These are phyloP conservation scores for Scleroderma citrinum DNA, from an alignment of 768 basidiomycete genomes.

Conservation along the genomic window DNA sequence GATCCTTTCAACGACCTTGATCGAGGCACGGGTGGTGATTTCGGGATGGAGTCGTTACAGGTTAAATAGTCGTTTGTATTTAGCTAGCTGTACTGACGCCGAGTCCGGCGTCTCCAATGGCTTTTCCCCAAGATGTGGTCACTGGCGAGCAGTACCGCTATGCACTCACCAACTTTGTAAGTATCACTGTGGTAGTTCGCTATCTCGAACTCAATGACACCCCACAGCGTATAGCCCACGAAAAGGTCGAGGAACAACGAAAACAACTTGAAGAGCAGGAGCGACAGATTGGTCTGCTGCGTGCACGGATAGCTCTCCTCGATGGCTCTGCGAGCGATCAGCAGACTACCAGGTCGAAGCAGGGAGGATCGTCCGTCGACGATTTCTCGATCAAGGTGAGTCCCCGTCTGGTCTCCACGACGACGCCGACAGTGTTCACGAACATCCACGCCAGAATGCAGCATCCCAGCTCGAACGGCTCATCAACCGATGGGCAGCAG, in stretches of 20 bases:
- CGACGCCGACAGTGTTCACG: neutral
- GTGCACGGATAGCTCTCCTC: constrained; percentile 63
- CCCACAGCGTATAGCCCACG: constrained; percentile 73
- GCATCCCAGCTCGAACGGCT: constrained; percentile 77
- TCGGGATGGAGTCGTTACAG: constrained; percentile 35
- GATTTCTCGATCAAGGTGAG: constrained; percentile 85
- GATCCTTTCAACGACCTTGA: constrained; percentile 67
- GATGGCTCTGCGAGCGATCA: constrained; percentile 54
- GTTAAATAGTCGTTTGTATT: constrained; percentile 7
- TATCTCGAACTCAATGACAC: neutral
- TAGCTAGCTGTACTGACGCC: no score
- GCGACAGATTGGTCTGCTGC: constrained; percentile 67
- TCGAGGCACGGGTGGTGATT: constrained; percentile 36
- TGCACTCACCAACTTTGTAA: constrained; percentile 76
- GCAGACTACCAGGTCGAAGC: constrained; percentile 22
- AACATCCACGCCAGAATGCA: constrained; percentile 49
- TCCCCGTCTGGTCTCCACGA: neutral
- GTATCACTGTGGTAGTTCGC: constrained; percentile 19
- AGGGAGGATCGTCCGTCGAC: constrained; percentile 64
- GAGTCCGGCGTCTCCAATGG: no score
- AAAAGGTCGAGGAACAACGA: constrained; percentile 82
- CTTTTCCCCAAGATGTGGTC: constrained; percentile 28
- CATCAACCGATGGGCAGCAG: constrained; percentile 86
- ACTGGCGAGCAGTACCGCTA: constrained; percentile 71
- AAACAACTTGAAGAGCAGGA: constrained; percentile 79